Evolutionary conservation across 805 yeast genomes (phyloP).

Genomic region (Brettanomyces naardenensis): DNA sequence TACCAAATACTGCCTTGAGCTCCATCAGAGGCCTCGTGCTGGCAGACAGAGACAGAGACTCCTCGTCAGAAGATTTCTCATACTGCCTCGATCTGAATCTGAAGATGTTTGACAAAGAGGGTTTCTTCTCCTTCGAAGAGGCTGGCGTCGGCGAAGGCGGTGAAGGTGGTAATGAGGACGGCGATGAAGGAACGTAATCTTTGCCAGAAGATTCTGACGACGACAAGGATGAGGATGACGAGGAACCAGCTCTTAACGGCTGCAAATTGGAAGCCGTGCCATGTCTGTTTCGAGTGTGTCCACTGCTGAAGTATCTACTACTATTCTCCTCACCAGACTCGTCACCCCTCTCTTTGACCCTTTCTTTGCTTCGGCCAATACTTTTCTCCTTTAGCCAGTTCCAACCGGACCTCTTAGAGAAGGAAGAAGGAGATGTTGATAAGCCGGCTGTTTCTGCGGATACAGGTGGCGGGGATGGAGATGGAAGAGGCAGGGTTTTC

Average conservation of each 20-base stretch:
- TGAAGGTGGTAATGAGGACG: not conserved
- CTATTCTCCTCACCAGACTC: too few species aligned
- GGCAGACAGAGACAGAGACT: not conserved
- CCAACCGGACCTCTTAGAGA: constrained; percentile 2
- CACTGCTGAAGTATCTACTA: not conserved
- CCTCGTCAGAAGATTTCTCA: not conserved
- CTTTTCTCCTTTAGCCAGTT: constrained; percentile 2
- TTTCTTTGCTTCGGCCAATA: not conserved
- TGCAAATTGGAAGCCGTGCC: not conserved
- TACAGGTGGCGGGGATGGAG: not conserved
- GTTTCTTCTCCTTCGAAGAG: not conserved
- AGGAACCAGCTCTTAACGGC: constrained; percentile 1
- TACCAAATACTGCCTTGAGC: constrained; percentile 3
- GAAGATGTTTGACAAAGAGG: constrained; percentile 1
- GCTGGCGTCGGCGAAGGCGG: constrained; percentile 1
- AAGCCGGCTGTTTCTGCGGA: not conserved
- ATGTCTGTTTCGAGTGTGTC: constrained; percentile 5
- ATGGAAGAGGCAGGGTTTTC: not conserved
- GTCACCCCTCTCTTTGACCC: not conserved
- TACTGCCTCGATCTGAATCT: not conserved
- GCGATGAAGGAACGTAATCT: not conserved
- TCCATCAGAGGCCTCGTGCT: not conserved
- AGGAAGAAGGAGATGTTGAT: not conserved
- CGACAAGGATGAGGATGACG: not conserved
- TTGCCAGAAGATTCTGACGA: not conserved